Percentiles rank a stretch among this genome's conserved stretches.
phyloP scores from a whole-genome alignment of 208 protist species.

The Acanthamoeba rhysodes region DNA sequence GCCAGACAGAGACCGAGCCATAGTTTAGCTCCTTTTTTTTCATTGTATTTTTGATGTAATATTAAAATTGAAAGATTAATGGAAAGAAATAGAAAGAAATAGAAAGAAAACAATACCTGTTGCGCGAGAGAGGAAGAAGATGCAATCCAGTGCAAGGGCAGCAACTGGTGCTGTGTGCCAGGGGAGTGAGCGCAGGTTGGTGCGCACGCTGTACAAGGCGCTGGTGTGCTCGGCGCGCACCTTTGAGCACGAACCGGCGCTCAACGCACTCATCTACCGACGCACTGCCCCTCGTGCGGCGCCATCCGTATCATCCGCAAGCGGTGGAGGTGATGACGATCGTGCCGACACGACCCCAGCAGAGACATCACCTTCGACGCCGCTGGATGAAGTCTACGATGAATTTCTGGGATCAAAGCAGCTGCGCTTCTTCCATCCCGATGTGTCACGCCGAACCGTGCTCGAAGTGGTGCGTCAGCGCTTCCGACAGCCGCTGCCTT shows the following conservation, averaged over 20 bases:
- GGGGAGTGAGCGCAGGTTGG: conserved; percentile 17
- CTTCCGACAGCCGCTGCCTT: background rate
- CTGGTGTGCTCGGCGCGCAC: background rate
- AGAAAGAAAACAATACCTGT: too few species aligned
- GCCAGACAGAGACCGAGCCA: too few species aligned
- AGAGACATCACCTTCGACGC: background rate
- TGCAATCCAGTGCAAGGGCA: background rate
- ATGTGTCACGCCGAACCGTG: background rate
- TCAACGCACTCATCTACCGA: conserved; percentile 17
- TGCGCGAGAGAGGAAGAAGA: too few species aligned
- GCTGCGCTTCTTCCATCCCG: background rate
- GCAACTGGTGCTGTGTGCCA: background rate
- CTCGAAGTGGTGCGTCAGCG: background rate
- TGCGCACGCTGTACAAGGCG: conserved; percentile 26
- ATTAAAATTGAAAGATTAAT: too few species aligned
- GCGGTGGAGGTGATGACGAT: background rate
- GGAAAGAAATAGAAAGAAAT: too few species aligned
- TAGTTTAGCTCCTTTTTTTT: too few species aligned
- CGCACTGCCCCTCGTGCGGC: background rate
- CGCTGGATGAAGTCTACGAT: background rate
- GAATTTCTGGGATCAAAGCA: conserved; percentile 27
- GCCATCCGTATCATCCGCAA: background rate
- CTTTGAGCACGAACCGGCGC: background rate
- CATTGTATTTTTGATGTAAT: too few species aligned
- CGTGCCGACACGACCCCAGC: background rate